A percentile compares a stretch with the other conserved stretches of the same genome.
These are phyloP conservation scores for Violaceomyces palustris DNA, from an alignment of 1,284 basidiomycete genomes.

Conservation along the genomic window DNA sequence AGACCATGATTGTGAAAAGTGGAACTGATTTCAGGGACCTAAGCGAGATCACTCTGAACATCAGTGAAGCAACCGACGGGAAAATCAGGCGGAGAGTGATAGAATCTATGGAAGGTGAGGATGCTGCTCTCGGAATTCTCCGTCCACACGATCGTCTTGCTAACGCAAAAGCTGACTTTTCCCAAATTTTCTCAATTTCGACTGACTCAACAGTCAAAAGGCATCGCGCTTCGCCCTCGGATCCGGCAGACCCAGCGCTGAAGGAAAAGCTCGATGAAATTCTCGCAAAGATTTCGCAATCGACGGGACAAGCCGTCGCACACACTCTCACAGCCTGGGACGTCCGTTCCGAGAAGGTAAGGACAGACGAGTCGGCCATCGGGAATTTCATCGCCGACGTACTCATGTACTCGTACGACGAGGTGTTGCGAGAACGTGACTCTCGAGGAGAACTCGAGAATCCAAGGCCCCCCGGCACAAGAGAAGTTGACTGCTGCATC, in stretches of 20 bases:
- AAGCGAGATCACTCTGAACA: conserved; percentile 66
- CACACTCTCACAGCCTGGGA: conserved; percentile 68
- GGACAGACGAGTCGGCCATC: conserved; percentile 67
- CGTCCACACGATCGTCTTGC: too few species aligned
- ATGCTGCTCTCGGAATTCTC: too few species aligned
- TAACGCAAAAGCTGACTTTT: too few species aligned
- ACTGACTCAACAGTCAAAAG: conserved; percentile 67
- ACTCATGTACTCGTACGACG: conserved; percentile 77
- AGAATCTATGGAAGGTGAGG: conserved; percentile 60
- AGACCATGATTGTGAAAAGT: conserved; percentile 65
- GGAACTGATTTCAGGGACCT: conserved; percentile 87
- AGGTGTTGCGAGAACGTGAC: conserved; percentile 61
- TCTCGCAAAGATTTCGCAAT: conserved; percentile 68
- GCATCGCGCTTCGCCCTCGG: conserved; percentile 63
- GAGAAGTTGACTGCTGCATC: conserved; percentile 33
- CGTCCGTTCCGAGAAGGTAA: conserved; percentile 68
- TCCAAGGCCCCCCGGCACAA: conserved; percentile 3
- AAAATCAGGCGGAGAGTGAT: conserved; percentile 65
- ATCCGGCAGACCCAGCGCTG: conserved; percentile 62
- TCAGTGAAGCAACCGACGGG: conserved; percentile 63
- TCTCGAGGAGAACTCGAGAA: conserved; percentile 55
- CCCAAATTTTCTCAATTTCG: too few species aligned
- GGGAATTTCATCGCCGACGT: conserved; percentile 90
- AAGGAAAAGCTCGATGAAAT: conserved; percentile 64
- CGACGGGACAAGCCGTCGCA: conserved; percentile 63